Evolutionary conservation across 2,329 filamentous ascomycete species (phyloP).

Genomic region (Venturia effusa): DNA sequence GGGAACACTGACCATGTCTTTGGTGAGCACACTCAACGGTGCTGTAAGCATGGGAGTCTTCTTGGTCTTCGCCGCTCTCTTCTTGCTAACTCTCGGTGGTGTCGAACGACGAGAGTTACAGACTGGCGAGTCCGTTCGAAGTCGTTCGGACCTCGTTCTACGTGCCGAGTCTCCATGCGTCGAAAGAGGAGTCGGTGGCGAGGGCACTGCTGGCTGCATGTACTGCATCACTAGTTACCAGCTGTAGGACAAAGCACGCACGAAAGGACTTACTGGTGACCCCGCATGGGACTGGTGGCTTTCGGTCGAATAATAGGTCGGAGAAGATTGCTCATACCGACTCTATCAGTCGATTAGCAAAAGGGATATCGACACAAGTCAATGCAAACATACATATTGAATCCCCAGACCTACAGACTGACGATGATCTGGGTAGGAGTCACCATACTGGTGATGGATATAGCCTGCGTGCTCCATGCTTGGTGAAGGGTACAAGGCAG

Average conservation of each 20-base stretch:
- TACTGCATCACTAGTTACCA: neutral
- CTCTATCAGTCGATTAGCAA: neutral
- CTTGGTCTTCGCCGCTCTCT: slow-evolving; percentile 32
- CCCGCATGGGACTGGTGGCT: slow-evolving; percentile 7
- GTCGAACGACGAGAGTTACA: slow-evolving; percentile 18
- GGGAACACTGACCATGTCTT: slow-evolving; percentile 48
- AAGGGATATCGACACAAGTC: neutral
- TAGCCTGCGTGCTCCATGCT: slow-evolving; percentile 9
- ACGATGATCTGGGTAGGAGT: slow-evolving; percentile 4
- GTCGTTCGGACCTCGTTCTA: slow-evolving; percentile 29
- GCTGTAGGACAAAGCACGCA: neutral
- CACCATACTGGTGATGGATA: neutral
- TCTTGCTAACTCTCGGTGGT: slow-evolving; percentile 25
- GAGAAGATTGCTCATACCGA: slow-evolving; percentile 3
- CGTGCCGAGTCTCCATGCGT: slow-evolving; percentile 29
- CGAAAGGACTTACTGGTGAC: slow-evolving; percentile 8
- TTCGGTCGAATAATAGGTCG: slow-evolving; percentile 7
- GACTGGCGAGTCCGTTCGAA: slow-evolving; percentile 25
- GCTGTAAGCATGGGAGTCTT: slow-evolving; percentile 46
- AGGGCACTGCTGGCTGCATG: slow-evolving; percentile 8
- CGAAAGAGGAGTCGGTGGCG: slow-evolving; percentile 33
- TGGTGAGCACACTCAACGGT: slow-evolving; percentile 62
- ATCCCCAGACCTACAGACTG: slow-evolving; percentile 10
- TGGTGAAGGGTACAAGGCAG: slow-evolving; percentile 1
- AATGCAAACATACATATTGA: slow-evolving; percentile 3